Evolutionary conservation across 345 rosid species (phyloP).

Genomic region (Eucalyptus lansdowneana): DNA sequence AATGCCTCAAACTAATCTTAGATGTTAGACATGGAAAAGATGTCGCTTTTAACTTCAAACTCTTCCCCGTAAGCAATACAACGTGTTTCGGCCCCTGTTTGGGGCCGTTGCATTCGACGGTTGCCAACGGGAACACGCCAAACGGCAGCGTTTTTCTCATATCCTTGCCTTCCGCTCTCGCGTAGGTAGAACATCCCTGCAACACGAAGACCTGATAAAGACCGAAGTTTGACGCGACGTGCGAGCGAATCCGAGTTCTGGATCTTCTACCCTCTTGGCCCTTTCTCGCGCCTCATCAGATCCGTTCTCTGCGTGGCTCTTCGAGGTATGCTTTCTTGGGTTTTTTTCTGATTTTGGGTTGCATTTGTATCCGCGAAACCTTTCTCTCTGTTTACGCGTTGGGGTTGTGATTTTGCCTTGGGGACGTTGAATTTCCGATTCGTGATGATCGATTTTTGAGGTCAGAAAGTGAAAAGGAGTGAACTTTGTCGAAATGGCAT

Average conservation of each 20-base stretch:
- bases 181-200: neutral
- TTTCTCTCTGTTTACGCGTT: neutral
- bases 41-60: neutral
- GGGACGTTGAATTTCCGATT: neutral
- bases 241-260: neutral
- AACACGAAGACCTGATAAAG: neutral
- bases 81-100: neutral
- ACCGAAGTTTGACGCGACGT: neutral
- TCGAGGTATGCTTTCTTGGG: neutral
- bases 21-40: neutral
- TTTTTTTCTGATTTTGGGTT: neutral
- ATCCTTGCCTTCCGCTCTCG: neutral
- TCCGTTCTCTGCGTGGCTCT: neutral
- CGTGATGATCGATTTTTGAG: neutral
- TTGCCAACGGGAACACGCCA: neutral
- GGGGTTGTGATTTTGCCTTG: neutral
- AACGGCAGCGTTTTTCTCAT: neutral
- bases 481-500: neutral
- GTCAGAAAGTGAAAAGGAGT: neutral
- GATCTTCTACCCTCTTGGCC: neutral
- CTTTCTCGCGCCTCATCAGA: neutral
- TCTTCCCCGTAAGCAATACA: neutral
- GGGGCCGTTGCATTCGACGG: neutral
- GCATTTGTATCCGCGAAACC: neutral
- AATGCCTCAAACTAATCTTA: neutral